Base-by-base conservation (phyloP, 352 stramenopile genomes). In the Plasmopara muralis region DNA sequence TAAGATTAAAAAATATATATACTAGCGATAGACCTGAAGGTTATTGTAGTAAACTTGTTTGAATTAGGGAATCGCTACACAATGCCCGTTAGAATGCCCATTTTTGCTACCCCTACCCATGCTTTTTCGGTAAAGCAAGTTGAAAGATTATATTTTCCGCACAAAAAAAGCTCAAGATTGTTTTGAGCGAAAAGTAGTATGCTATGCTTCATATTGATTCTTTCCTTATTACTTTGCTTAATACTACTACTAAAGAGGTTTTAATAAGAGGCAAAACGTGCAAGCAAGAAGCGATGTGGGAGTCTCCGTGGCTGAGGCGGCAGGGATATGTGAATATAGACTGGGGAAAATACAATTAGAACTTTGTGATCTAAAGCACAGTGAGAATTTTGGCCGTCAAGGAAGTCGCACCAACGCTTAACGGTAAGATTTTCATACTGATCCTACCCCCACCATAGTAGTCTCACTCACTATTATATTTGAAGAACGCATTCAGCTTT, bases 381-480 rank as follows among this genome's bases (percentile, higher is more conserved):
- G 62, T 28, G 41, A 67, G 8, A 34, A 71, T 38, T 54, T 79
- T 43, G 72, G 72, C 5, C 43, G 60, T 15, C 66, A 71, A 47
- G 66, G 66, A 13, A 60, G 51, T 5, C 56, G 57, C 33, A 58
- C 66, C 6, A 18, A 16, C 12, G 14, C 53, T 33, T 18, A 43
- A 55, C 53, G 62, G 65, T 71, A 43, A 25, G 20, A 25, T 3
- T 3, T 25, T 25, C 20, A 25, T 35, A 35, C 10, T 5, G 31
- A 12, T 8, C 4, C 31, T 35, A 35, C 31, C 10, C 31, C 10
- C 10, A 12, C 7, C 5, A 12, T 35, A 12, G 1, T 14, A 6
- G n/a, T 33, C 31, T 14, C 31, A 12, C n/a, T 34, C 9, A 13
- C 6, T 20, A 15, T 38, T 38, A 47, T 48, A 3, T 44, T 12